phyloP scores from a whole-genome alignment of 2,329 filamentous ascomycete genomes.

The Aureobasidium sp. region DNA sequence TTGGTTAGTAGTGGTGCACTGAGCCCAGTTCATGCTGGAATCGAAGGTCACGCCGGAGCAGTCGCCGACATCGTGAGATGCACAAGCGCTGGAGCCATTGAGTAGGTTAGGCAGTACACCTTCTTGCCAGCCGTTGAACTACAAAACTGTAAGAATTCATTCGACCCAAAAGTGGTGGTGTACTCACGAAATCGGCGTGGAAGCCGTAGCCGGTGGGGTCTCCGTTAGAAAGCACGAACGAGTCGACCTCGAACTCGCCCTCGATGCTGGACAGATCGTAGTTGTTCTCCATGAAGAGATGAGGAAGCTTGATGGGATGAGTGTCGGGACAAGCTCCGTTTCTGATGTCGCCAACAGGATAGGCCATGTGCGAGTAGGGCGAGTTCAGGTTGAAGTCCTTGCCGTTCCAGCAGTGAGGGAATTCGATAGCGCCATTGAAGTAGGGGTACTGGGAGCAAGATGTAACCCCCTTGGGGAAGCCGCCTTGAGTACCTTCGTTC shows the following conservation, averaged over 20 bases:
- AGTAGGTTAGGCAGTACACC: constrained; percentile 20
- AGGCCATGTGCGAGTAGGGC: constrained; percentile 58
- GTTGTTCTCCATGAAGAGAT: constrained; percentile 40
- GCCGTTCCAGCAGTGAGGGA: constrained; percentile 72
- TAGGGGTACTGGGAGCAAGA: constrained; percentile 54
- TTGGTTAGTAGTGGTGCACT: constrained; percentile 11
- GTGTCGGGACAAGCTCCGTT: constrained; percentile 46
- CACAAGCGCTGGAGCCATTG: constrained; percentile 54
- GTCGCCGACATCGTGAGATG: constrained; percentile 55
- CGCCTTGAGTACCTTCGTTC: constrained; percentile 40
- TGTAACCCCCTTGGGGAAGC: constrained; percentile 57
- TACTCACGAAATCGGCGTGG: constrained; percentile 41
- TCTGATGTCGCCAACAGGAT: constrained; percentile 43
- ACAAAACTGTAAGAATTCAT: background rate
- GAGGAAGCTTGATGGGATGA: constrained; percentile 50
- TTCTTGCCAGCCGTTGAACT: constrained; percentile 44
- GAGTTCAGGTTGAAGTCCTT: constrained; percentile 49
- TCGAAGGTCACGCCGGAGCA: constrained; percentile 51
- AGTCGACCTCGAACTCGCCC: constrained; percentile 53
- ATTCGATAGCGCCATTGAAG: constrained; percentile 59
- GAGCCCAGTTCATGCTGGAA: constrained; percentile 13
- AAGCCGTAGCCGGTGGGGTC: constrained; percentile 43
- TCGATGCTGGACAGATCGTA: constrained; percentile 45
- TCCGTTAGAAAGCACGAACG: constrained; percentile 40
- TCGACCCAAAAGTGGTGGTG: background rate